phyloP scores from a whole-genome alignment of 2,329 filamentous ascomycete genomes.

The Beauveria sp. region DNA sequence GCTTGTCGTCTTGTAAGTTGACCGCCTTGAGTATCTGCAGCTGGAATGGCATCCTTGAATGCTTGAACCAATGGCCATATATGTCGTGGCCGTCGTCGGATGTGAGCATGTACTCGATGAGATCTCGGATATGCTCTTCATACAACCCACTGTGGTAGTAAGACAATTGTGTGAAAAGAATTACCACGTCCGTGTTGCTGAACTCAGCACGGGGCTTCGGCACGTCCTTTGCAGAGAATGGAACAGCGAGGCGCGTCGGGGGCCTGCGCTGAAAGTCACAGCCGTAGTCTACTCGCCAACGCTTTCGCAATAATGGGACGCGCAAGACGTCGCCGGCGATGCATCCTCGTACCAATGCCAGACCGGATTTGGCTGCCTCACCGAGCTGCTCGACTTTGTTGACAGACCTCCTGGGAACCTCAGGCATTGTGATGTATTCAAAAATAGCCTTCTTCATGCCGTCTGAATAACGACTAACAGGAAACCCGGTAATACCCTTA shows the following conservation, averaged over 20 bases:
- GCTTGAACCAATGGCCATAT: conserved; percentile 42
- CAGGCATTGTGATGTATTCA: neutral
- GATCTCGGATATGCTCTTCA: conserved; percentile 39
- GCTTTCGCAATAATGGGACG: conserved; percentile 47
- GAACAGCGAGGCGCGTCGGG: conserved; percentile 44
- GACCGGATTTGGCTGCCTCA: neutral
- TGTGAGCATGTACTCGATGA: conserved; percentile 38
- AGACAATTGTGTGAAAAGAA: conserved; percentile 46
- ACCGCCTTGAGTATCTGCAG: conserved; percentile 34
- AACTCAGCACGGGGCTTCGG: conserved; percentile 51
- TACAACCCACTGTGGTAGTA: conserved; percentile 51
- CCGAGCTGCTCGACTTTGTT: neutral
- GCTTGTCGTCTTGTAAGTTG: conserved; percentile 48
- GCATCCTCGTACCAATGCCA: conserved; percentile 42
- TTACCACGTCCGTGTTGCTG: conserved; percentile 52
- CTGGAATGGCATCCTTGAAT: conserved; percentile 27
- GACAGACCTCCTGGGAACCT: accelerated
- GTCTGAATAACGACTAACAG: conserved; percentile 29
- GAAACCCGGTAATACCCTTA: conserved; percentile 33
- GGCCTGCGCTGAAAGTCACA: conserved; percentile 35
- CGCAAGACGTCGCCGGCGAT: conserved; percentile 46
- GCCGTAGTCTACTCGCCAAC: conserved; percentile 61
- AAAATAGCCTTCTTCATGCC: neutral
- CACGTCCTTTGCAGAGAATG: conserved; percentile 51
- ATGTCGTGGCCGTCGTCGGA: conserved; percentile 45